phyloP scores from a whole-genome alignment of 768 basidiomycete genomes.

The Lactifluus subvellereus region DNA sequence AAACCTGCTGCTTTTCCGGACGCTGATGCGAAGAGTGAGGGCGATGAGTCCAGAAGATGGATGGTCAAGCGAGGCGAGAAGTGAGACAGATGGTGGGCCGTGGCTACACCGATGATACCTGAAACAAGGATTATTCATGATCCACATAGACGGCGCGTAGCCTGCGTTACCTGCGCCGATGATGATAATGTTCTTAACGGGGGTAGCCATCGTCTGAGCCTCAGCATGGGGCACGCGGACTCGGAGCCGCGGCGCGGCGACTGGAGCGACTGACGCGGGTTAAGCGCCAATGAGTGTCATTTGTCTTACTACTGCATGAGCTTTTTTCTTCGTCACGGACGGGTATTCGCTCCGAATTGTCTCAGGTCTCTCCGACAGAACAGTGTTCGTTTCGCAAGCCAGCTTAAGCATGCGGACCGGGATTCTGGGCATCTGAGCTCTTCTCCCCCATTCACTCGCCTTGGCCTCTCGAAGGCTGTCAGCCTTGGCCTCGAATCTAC shows the following conservation, averaged over 20 bases:
- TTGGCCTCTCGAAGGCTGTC: constrained; percentile 48
- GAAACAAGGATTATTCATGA: neutral
- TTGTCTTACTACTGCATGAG: neutral
- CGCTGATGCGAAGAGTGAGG: constrained; percentile 35
- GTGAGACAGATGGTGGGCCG: constrained; percentile 37
- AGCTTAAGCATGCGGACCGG: neutral
- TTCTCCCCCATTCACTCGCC: constrained; percentile 39
- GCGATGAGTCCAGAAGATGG: constrained; percentile 38
- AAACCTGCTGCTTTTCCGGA: constrained; percentile 37
- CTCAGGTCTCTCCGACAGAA: neutral
- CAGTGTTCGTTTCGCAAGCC: constrained; percentile 1
- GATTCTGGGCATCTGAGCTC: neutral
- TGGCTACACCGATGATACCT: constrained; percentile 42
- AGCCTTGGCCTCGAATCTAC: constrained; percentile 46
- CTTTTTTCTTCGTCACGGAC: neutral
- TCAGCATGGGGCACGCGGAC: too few relatives aligned
- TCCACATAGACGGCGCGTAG: neutral
- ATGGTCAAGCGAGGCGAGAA: constrained; percentile 30
- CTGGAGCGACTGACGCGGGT: too few relatives aligned
- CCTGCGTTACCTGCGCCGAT: constrained; percentile 34
- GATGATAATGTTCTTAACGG: constrained; percentile 33
- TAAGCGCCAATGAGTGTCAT: neutral
- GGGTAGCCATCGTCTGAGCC: neutral
- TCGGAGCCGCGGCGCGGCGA: too few relatives aligned
- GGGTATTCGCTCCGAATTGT: neutral